Evolutionary conservation across 192 early-diverging fungal genomes (phyloP), one percentile per base, ranked within the genome.

Genomic region (Mortierella hygrophila): DNA sequence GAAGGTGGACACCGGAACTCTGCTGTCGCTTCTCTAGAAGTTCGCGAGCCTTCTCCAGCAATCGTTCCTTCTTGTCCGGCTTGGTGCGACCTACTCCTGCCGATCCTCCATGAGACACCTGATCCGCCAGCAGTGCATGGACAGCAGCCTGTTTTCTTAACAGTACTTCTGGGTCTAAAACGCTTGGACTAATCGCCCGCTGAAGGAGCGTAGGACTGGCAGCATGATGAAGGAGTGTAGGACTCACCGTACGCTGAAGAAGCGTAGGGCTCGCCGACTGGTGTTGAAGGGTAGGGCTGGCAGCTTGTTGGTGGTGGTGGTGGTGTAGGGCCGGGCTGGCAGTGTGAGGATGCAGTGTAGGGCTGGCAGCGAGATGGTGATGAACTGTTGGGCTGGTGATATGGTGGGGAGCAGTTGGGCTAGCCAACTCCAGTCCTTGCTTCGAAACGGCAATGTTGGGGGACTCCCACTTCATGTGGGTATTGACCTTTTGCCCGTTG

Each of bases 11-110:
- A 32, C 54, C 54, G 32, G 74, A 70, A 7, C 44, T 47, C 26
- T 83, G 76, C 32, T 78, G 82, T 7, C 82, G 82, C 60, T 73
- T 83, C 52, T 83, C 82, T 0, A 77, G 44, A 6, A 83, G 52
- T n/a, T 78, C 82, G 0, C 77, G 75, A 3, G 72, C 82, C 40
- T 78, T 83, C 29, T 75, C 72, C 52, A 83, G n/a, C 1, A 83
- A 52, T 29, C 35, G 57, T 16, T 60, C 69, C 40, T 70, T 83
- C 9, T 70, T 83, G 49, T 83, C 75, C 7, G 42, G 35, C 8
- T 13, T 52, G 3, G 55, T 23, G 15, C 70, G 76, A 42, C 18
- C 15, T 13, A 1, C 23, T 16, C 37, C 41, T 55, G 6, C 3
- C 29, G 49, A 37, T 35, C 35, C 65, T 26, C 9, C 49, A 5